Evolutionary conservation across 2,329 filamentous ascomycete species (phyloP).

Genomic region (Thielaviopsis punctulata): DNA sequence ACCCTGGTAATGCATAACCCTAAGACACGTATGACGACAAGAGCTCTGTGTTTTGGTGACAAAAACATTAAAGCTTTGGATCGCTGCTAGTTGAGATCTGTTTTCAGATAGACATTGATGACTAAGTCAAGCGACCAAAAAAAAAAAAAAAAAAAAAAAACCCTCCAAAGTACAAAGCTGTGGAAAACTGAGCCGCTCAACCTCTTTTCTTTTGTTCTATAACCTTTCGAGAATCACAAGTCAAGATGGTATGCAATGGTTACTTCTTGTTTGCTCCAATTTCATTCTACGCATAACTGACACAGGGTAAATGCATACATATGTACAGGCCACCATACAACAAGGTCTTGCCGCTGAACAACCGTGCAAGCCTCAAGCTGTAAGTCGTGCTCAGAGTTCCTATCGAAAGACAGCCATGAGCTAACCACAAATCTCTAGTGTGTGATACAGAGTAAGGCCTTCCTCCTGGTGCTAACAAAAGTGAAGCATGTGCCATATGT

Average conservation of each 20-base stretch:
- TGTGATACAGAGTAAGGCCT: slow-evolving; percentile 61
- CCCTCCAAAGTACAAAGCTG: no score
- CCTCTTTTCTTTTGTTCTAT: not conserved
- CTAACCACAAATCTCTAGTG: slow-evolving; percentile 36
- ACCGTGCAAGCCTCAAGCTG: slow-evolving; percentile 72
- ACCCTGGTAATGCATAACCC: not conserved
- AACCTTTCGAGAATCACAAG: not conserved
- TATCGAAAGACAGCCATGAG: not conserved
- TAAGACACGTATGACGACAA: not conserved
- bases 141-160: not conserved
- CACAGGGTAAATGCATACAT: not conserved
- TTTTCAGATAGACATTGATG: not conserved
- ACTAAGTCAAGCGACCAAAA: not conserved
- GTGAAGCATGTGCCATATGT: no score
- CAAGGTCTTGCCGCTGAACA: slow-evolving; percentile 35
- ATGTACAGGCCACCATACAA: slow-evolving; percentile 5
- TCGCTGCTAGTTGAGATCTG: no score
- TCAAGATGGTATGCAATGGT: not conserved
- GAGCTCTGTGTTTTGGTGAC: not conserved
- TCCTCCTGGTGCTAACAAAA: slow-evolving; percentile 28
- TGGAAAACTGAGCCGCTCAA: no score
- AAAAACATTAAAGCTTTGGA: no score
- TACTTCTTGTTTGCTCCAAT: not conserved
- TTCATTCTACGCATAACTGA: not conserved
- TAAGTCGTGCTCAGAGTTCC: slow-evolving; percentile 26